Evolutionary conservation across 768 basidiomycete species (phyloP), one percentile per base, ranked within the genome.

Genomic region (Coprinopsis marcescibilis): DNA sequence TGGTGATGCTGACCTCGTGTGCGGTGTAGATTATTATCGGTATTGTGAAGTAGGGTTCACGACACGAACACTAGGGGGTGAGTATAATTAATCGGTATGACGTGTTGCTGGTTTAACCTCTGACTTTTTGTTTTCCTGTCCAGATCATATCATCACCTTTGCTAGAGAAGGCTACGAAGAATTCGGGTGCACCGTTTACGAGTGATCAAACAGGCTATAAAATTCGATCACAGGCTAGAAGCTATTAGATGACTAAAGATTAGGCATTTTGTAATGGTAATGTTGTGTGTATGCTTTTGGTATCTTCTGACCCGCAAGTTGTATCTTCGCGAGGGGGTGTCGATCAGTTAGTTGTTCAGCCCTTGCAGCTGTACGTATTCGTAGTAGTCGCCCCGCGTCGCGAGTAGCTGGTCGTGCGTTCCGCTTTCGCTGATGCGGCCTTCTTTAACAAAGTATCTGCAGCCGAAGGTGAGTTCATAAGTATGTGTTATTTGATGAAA

Each of bases 391-490:
- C 85, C 85, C 30, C 68, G 71, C 54, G 70, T 60, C 8, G 67
- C 64, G 42, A 86, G 64, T 19, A 93, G 72, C 57, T 93, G 81
- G 60, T 90, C 85, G 65, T 94, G 91, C 0, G 87, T 90, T 30
- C 91, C 91, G 35, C 76, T 73, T 66, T 94, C 91, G 57, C 80
- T 79, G 33, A 94, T 84, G 20, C 73, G 67, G 19, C 90, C 90
- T 47, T 92, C 89, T 55, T 88, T 86, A 57, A 92, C 81, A 65
- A 88, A 92, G 71, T 89, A 92, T 51, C 85, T 88, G 54, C n/a
- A 32, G n/a, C n/a, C 30, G 30, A 8, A 32, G 30, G 10, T n/a
- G n/a, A 32, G 30, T 8, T 32, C 30, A 32, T n/a, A n/a, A n/a
- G n/a, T n/a, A n/a, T n/a, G 30, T n/a, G n/a, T 8, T 32, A 8